phyloP scores from a whole-genome alignment of 306 rosid genomes.

The Cicer judaicum region DNA sequence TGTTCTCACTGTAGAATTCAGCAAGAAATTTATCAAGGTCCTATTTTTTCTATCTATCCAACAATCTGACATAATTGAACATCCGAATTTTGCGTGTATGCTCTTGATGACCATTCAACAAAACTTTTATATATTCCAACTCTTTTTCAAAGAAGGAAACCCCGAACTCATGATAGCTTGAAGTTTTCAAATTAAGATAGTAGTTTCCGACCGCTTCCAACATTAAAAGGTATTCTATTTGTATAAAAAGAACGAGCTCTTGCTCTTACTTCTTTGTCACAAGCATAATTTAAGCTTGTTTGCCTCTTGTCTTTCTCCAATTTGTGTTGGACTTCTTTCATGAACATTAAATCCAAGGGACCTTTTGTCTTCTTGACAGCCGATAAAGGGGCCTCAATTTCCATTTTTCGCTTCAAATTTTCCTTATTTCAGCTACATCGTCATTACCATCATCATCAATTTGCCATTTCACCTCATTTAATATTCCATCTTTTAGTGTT shows the following conservation, averaged over 20 bases:
- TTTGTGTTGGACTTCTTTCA: too few relatives aligned
- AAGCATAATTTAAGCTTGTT: not conserved
- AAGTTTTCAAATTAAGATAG: not conserved
- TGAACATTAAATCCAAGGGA: not conserved
- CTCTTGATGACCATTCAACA: not conserved
- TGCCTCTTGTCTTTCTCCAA: not conserved
- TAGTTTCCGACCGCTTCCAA: not conserved
- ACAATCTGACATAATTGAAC: not conserved
- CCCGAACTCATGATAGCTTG: not conserved
- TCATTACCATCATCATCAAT: not conserved
- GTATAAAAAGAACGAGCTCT: not conserved
- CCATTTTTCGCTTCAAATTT: not conserved
- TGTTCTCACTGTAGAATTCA: not conserved
- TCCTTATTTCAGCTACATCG: not conserved
- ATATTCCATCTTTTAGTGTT: too few relatives aligned
- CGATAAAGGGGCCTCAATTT: not conserved
- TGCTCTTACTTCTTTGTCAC: not conserved
- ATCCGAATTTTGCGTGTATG: not conserved
- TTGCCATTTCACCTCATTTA: not conserved
- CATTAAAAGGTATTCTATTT: not conserved
- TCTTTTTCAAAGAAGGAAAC: not conserved
- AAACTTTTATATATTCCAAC: not conserved
- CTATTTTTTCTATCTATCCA: not conserved
- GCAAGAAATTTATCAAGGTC: not conserved
- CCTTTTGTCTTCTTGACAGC: not conserved